Evolutionary conservation across 257 asterid genomes (phyloP), one percentile per base, ranked within the genome.

Genomic region (Solanum gracilifrons): DNA sequence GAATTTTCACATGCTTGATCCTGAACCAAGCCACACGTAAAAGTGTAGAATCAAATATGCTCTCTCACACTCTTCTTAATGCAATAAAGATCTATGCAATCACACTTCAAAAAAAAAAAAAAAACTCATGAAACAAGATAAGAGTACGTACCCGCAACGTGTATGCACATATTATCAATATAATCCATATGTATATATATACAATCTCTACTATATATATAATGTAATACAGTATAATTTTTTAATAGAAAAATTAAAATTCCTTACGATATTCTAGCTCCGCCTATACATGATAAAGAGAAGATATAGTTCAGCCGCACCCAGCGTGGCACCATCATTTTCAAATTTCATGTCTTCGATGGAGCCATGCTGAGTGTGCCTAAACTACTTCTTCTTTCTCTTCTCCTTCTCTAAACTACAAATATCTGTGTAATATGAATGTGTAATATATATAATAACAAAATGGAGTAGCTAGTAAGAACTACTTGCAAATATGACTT

Each of bases 281-380:
- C 10, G 21, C 12, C 0, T 1, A 13, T 29, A 69, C 5, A 73
- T 2, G 62, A 27, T 77, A 41, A 79, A 9, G 27, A 80, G 85
- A 80, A 31, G 85, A 23, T 0, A 29, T 80, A 80, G 18, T 83
- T 87, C 71, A 41, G 35, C 5, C 91, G 89, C 91, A 89, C 91
- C 36, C 91, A 86, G 91, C 91, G 83, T 87, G 91, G 91, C 91
- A 89, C 91, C 87, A 16, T 85, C 88, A 12, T 29, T 13, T 74
- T 29, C n/a, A 71, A 71, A 2, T 8, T 77, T 39, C 13, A n/a
- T 6, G 23, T 76, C 21, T 39, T 25, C 6, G 90, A 83, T 73
- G 87, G 89, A 13, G 83, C 89, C 51, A 46, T 5, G 77, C 15
- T 12, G 86, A 2, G 62, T 25, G 76, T 69, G 91, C 4, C 87